These are phyloP conservation scores for Botrytis galanthina DNA, from an alignment of 2,329 filamentous ascomycete species.

Conservation along the genomic window DNA sequence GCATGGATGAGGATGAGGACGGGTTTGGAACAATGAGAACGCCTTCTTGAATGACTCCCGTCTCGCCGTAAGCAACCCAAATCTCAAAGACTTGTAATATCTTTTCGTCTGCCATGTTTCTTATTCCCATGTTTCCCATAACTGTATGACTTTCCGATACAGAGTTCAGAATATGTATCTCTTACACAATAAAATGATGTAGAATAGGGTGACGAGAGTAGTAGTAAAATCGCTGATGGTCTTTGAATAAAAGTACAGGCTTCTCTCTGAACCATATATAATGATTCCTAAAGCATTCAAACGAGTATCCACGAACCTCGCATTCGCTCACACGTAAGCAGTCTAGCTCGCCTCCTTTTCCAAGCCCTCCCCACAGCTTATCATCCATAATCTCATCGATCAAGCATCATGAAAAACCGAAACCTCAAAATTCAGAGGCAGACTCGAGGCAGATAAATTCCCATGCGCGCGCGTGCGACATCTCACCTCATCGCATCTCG, in stretches of 20 bases:
- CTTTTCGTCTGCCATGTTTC: not conserved
- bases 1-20: not conserved
- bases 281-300: not conserved
- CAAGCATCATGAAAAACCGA: not conserved
- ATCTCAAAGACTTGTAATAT: slow-evolving; percentile 6
- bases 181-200: not conserved
- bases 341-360: not conserved
- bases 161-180: not conserved
- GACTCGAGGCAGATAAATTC: not conserved
- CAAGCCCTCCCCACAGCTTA: not conserved
- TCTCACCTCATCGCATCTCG: not conserved
- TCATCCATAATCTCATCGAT: not conserved
- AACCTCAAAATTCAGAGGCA: not conserved
- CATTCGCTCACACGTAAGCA: not conserved
- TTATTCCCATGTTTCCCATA: not conserved
- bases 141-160: not conserved
- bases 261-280: not conserved
- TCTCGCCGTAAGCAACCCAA: slow-evolving; percentile 6
- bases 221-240: not conserved
- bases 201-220: not conserved
- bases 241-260: not conserved
- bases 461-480: not conserved
- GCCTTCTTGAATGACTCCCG: slow-evolving; percentile 6
- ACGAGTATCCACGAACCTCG: not conserved
- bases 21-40: not conserved